Conservation (phyloP, 2,329 filamentous ascomycete species). For the Drechslerella dactyloides region DNA sequence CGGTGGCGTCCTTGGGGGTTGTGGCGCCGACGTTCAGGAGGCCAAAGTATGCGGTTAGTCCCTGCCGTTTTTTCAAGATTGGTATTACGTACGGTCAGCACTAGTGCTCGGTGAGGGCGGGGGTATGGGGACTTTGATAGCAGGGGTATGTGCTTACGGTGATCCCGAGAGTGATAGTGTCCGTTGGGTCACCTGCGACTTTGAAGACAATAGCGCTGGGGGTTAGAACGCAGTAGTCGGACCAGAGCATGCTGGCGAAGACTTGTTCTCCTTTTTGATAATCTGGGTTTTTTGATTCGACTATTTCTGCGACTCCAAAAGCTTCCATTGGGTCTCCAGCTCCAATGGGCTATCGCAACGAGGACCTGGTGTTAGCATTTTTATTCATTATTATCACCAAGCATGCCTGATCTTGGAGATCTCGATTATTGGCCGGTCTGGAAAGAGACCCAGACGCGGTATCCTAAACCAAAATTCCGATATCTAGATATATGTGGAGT, state of each 20-base stretch:
- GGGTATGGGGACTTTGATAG: too few species aligned
- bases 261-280: constrained; percentile 57
- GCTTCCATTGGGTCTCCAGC: constrained; percentile 38
- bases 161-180: constrained; percentile 29
- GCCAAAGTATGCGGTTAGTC: constrained; percentile 63
- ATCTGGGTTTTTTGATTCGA: constrained; percentile 23
- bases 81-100: too few species aligned
- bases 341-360: constrained; percentile 26
- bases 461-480: too few species aligned
- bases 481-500: too few species aligned
- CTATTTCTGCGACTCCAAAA: constrained; percentile 20
- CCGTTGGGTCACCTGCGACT: constrained; percentile 11
- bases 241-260: constrained; percentile 57
- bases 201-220: constrained; percentile 54
- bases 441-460: too few species aligned
- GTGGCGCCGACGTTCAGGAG: constrained; percentile 58
- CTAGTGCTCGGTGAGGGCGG: too few species aligned
- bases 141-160: constrained; percentile 17
- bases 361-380: neutral
- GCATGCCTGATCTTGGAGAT: too few species aligned
- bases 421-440: too few species aligned
- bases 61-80: too few species aligned
- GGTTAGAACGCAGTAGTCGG: constrained; percentile 59
- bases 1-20: constrained; percentile 57
- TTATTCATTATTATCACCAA: too few species aligned